Evolutionary conservation across 1,284 basidiomycete genomes (phyloP), one percentile per base, ranked within the genome.

Genomic region (Microbotryum silenes-acaulis): DNA sequence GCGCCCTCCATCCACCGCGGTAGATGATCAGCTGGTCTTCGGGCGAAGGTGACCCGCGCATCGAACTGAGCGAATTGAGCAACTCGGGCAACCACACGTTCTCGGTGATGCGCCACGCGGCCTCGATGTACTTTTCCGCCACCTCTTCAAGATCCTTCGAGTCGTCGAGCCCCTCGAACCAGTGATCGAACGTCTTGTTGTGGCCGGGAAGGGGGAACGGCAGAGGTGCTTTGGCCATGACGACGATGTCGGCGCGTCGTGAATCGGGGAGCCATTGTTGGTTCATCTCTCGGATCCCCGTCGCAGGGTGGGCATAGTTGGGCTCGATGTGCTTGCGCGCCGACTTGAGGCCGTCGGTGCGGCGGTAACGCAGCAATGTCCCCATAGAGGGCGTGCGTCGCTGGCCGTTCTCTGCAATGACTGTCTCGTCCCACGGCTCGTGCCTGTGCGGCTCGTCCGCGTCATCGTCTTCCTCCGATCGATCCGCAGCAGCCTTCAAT

Each of bases 331-430:
- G 57, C 6, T 60, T 23, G 6, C 53, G 21, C 4, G 56, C 9
- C 12, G 57, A 54, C 52, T 65, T 64, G 50, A 73, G 65, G 18
- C 69, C 69, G 59, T 74, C 73, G 7, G 69, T 66, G 37, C 73
- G 67, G 14, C 71, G 60, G 51, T 71, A 74, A 21, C 73, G 68
- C 21, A 74, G 59, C 23, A 72, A 60, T 12, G 73, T 72, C 49
- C 70, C 67, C 48, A 42, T 2, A 14, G 37, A 42, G 37, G 37
- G 37, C 37, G 37, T 42, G 37, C 37, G 37, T 18, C 37, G 37
- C 37, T 42, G 9, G 12, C 37, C 37, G 16, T 42, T 42, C 37
- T 42, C 37, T 42, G 37, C 37, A 16, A 42, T 42, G 37, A 42
- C 37, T 18, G 37, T 42, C 37, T 42, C 37, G 12, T 42, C 37